These are phyloP conservation scores for Auricularia sp. DNA, from an alignment of 768 basidiomycete genomes.

Conservation along the genomic window DNA sequence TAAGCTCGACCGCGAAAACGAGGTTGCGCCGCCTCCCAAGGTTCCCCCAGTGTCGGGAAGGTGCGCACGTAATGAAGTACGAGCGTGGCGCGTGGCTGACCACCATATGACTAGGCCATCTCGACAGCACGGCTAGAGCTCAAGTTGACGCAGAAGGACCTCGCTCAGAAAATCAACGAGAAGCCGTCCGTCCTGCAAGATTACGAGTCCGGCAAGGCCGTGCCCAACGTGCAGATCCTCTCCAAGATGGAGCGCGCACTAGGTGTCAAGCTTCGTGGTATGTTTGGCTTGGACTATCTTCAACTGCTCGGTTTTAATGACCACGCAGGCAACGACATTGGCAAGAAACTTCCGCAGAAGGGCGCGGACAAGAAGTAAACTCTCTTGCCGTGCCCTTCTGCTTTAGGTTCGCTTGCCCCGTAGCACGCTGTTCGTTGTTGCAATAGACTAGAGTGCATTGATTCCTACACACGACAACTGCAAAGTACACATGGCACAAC, in stretches of 20 bases:
- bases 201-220: conserved; percentile 80
- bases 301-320: conserved; percentile 2
- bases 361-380: conserved; percentile 1
- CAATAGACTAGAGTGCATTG: background rate
- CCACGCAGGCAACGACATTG: conserved; percentile 61
- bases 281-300: conserved; percentile 15
- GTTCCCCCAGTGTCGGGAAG: conserved; percentile 63
- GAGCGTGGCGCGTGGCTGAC: conserved; percentile 4
- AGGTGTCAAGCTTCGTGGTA: conserved; percentile 84
- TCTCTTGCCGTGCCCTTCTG: background rate
- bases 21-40: conserved; percentile 86
- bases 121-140: conserved; percentile 68
- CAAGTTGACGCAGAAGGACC: conserved; percentile 81
- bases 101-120: conserved; percentile 50
- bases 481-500: background rate
- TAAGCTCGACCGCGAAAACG: conserved; percentile 90
- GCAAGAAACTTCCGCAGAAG: conserved; percentile 72
- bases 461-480: background rate
- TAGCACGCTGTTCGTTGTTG: background rate
- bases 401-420: background rate
- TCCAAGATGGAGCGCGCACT: conserved; percentile 80
- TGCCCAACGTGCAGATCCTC: conserved; percentile 80
- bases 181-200: conserved; percentile 83
- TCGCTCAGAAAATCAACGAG: conserved; percentile 89
- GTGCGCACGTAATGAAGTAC: conserved; percentile 28